These are phyloP conservation scores for Trichothecium roseum DNA, from an alignment of 2,329 filamentous ascomycete species.

Conservation along the genomic window DNA sequence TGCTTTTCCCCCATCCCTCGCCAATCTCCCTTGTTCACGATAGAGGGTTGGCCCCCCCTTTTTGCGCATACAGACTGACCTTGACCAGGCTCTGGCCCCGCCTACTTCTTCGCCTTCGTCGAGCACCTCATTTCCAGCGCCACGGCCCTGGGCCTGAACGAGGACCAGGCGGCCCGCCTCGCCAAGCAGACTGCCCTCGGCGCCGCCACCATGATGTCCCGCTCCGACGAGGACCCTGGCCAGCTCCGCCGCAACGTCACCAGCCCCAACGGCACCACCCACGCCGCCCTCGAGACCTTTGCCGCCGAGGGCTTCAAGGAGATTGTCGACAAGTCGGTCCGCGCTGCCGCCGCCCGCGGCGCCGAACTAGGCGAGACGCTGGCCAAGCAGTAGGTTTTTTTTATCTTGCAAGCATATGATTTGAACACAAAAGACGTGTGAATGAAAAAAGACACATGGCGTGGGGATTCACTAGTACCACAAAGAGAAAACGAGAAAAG, in stretches of 20 bases:
- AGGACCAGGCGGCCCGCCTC: slow-evolving; percentile 36
- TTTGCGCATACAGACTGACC: too few species aligned
- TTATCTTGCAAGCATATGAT: too few species aligned
- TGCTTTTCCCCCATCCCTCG: not conserved
- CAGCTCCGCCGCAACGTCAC: slow-evolving; percentile 41
- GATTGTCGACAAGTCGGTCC: slow-evolving; percentile 34
- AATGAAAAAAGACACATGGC: too few species aligned
- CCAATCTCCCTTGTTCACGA: too few species aligned
- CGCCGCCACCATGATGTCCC: slow-evolving; percentile 39
- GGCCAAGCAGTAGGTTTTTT: slow-evolving; percentile 2
- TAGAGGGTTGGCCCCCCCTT: too few species aligned
- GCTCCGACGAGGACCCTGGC: slow-evolving; percentile 31
- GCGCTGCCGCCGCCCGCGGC: slow-evolving; percentile 30
- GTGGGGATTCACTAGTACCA: too few species aligned
- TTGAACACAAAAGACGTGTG: too few species aligned
- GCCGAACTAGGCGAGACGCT: slow-evolving; percentile 30
- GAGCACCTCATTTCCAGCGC: slow-evolving; percentile 37
- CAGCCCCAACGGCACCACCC: slow-evolving; percentile 40
- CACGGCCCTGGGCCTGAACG: slow-evolving; percentile 30
- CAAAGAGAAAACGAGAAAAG: too few species aligned
- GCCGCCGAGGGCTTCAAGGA: slow-evolving; percentile 30
- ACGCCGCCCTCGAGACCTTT: slow-evolving; percentile 37
- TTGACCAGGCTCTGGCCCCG: slow-evolving; percentile 39
- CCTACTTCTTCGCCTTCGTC: slow-evolving; percentile 43
- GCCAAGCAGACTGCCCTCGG: slow-evolving; percentile 40